Evolutionary conservation across 441 rosid genomes (phyloP).

Genomic region (Rhodomyrtus psidioides): DNA sequence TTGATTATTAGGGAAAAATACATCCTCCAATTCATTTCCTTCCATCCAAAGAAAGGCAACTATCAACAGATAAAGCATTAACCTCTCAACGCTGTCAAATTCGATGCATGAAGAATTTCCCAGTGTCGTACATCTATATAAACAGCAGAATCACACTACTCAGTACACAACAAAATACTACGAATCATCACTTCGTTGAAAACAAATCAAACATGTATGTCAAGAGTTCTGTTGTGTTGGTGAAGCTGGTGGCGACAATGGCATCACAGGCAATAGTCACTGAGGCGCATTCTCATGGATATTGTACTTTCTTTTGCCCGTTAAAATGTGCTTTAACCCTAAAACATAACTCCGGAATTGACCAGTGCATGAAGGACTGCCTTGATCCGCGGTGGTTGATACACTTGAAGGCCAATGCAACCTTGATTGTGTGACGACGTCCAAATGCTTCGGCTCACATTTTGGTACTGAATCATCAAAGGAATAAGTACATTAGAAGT

Average conservation of each 20-base stretch:
- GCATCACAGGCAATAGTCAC: neutral
- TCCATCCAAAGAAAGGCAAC: too few relatives aligned
- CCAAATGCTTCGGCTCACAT: neutral
- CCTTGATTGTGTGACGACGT: neutral
- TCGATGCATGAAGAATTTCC: neutral
- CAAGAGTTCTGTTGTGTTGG: neutral
- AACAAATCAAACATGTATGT: neutral
- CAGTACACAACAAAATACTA: neutral
- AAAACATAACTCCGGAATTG: fast-evolving
- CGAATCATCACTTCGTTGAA: neutral
- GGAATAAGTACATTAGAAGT: too few relatives aligned
- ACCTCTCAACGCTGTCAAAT: too few relatives aligned
- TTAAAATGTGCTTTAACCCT: too few relatives aligned
- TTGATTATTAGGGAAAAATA: too few relatives aligned
- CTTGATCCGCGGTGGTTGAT: neutral
- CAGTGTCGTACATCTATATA: neutral
- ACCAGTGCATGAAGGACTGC: too few relatives aligned
- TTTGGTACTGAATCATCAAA: too few relatives aligned
- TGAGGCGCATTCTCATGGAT: neutral
- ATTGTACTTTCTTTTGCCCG: too few relatives aligned
- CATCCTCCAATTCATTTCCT: neutral
- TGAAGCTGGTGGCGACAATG: neutral
- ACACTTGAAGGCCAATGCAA: neutral
- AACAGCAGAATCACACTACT: neutral
- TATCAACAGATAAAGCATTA: too few relatives aligned